phyloP scores from a whole-genome alignment of 2,329 filamentous ascomycete genomes.

The Colletotrichum spaethianum region DNA sequence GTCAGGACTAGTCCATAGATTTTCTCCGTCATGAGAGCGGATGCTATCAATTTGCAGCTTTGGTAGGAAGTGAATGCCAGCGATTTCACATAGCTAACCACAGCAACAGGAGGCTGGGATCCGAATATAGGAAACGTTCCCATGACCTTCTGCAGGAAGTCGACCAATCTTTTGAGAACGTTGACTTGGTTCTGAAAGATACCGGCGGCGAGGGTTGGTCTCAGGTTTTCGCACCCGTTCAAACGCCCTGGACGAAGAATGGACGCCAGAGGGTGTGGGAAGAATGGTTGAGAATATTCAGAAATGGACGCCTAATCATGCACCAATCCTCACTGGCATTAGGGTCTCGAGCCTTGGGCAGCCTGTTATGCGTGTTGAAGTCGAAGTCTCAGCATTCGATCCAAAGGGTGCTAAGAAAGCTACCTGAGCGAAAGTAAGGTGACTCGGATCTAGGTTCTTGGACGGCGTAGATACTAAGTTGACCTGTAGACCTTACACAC shows the following conservation, averaged over 20 bases:
- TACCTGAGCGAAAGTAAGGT: background rate
- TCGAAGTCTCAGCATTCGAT: conserved; percentile 57
- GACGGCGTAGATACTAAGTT: background rate
- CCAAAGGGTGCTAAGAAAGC: conserved; percentile 4
- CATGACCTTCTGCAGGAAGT: conserved; percentile 54
- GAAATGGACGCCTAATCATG: conserved; percentile 58
- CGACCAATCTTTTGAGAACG: conserved; percentile 62
- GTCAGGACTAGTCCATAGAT: conserved; percentile 47
- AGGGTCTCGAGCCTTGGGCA: conserved; percentile 55
- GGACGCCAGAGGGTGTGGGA: conserved; percentile 44
- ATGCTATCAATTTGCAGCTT: background rate
- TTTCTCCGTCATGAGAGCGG: background rate
- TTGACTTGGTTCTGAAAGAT: conserved; percentile 58
- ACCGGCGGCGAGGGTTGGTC: conserved; percentile 64
- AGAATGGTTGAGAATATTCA: conserved; percentile 54
- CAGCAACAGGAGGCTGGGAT: conserved; percentile 29
- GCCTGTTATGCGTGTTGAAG: conserved; percentile 61
- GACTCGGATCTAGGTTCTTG: too few relatives aligned
- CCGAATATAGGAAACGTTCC: conserved; percentile 42
- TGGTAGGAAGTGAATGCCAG: background rate
- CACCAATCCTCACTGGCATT: conserved; percentile 59
- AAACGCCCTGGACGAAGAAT: conserved; percentile 51
- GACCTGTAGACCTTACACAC: too few relatives aligned
- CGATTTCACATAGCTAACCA: background rate
- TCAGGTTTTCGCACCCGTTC: conserved; percentile 60